phyloP scores from a whole-genome alignment of 2,329 filamentous ascomycete species.

The Phyllosticta citrichinensis region DNA sequence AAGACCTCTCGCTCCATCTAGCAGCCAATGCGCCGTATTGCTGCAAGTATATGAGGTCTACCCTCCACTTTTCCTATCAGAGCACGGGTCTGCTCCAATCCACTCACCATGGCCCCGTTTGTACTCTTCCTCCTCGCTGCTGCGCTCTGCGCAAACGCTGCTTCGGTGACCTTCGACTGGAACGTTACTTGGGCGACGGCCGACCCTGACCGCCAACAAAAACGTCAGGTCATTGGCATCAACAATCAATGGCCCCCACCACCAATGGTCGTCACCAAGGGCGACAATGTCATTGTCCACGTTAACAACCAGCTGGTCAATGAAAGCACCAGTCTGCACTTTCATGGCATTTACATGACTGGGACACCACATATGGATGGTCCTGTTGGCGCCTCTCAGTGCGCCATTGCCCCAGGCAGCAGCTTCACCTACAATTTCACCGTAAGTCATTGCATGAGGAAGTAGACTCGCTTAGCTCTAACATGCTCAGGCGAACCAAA shows the following conservation, averaged over 20 bases:
- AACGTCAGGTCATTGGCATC: slow-evolving; percentile 53
- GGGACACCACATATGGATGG: slow-evolving; percentile 69
- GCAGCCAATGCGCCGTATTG: background rate
- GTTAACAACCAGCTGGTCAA: slow-evolving; percentile 59
- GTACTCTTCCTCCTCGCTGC: slow-evolving; percentile 1
- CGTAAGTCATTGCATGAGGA: slow-evolving; percentile 24
- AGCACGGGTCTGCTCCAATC: background rate
- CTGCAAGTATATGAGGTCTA: slow-evolving; percentile 8
- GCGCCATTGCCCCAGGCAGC: slow-evolving; percentile 47
- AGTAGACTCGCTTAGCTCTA: background rate
- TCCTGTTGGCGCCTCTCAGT: slow-evolving; percentile 51
- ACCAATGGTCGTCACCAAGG: slow-evolving; percentile 61
- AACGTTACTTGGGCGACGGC: slow-evolving; percentile 46
- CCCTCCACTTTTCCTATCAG: background rate
- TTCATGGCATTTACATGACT: slow-evolving; percentile 70
- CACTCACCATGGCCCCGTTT: background rate
- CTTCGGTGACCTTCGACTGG: slow-evolving; percentile 39
- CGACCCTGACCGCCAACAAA: slow-evolving; percentile 44
- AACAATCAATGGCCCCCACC: slow-evolving; percentile 69
- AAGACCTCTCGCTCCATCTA: background rate
- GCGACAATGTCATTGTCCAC: slow-evolving; percentile 60
- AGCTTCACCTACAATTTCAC: slow-evolving; percentile 60
- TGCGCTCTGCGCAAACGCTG: slow-evolving; percentile 11
- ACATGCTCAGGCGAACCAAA: slow-evolving; percentile 34
- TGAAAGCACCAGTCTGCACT: slow-evolving; percentile 57